Evolutionary conservation across 805 yeast genomes (phyloP).

Genomic region (Hemisphaericaspora nanyangensis): DNA sequence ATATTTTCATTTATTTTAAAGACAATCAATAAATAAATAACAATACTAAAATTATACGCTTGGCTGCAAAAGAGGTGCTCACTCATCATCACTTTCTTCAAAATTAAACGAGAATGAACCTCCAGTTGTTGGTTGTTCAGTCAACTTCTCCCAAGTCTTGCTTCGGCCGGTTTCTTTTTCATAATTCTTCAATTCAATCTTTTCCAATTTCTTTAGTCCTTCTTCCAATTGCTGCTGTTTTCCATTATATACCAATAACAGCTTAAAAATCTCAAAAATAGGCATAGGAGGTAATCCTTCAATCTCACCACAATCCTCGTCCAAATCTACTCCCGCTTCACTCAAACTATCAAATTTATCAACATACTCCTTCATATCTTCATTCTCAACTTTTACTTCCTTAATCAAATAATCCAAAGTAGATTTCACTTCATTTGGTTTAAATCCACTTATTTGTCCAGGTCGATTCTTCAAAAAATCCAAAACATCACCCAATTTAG

Average conservation of each 20-base stretch:
- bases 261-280: slow-evolving; percentile 57
- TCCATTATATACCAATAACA: slow-evolving; percentile 42
- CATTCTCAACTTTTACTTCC: slow-evolving; percentile 7
- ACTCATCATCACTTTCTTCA: slow-evolving; percentile 21
- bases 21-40: no score
- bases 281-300: slow-evolving; percentile 45
- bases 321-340: slow-evolving; percentile 11
- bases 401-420: slow-evolving; percentile 21
- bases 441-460: slow-evolving; percentile 79
- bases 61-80: no score
- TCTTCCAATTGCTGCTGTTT: slow-evolving; percentile 27
- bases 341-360: slow-evolving; percentile 19
- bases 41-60: no score
- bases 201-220: slow-evolving; percentile 29
- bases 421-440: slow-evolving; percentile 46
- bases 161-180: slow-evolving; percentile 33
- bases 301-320: slow-evolving; percentile 65
- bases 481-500: slow-evolving; percentile 58
- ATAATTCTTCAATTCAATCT: slow-evolving; percentile 25
- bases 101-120: slow-evolving; percentile 30
- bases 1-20: no score
- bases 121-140: slow-evolving; percentile 3
- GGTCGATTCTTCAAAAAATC: slow-evolving; percentile 63
- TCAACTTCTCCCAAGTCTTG: slow-evolving; percentile 51
- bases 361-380: slow-evolving; percentile 20